Evolutionary conservation across 352 stramenopile genomes (phyloP).

Genomic region (Blastocystis hominis): DNA sequence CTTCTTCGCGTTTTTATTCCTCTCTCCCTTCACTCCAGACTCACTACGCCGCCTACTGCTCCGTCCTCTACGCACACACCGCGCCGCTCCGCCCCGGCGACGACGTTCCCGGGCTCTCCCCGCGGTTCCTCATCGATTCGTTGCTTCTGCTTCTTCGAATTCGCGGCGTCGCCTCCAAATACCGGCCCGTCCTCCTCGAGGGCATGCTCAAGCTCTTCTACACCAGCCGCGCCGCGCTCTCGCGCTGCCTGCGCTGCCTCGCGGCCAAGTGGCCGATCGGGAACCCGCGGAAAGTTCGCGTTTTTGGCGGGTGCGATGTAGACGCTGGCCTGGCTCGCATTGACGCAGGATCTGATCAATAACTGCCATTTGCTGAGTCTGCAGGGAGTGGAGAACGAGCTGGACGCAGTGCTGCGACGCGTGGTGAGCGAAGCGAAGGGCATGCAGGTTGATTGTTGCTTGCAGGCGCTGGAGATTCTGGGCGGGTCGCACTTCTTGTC

Average conservation of each 20-base stretch:
- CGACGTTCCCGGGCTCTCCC: not conserved
- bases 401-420: not conserved
- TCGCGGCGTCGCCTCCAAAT: slow-evolving; percentile 1
- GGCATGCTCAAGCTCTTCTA: slow-evolving; percentile 40
- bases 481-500: not conserved
- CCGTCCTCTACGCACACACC: not conserved
- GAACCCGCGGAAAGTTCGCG: not conserved
- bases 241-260: not conserved
- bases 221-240: not conserved
- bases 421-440: not conserved
- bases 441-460: not conserved
- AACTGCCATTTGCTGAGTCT: not conserved
- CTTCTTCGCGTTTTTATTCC: not conserved
- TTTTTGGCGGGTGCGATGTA: not conserved
- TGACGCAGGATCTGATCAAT: not conserved
- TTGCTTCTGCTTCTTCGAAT: not conserved
- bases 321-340: not conserved
- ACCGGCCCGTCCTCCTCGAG: slow-evolving; percentile 4
- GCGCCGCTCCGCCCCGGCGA: not conserved
- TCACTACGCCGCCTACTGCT: slow-evolving; percentile 1
- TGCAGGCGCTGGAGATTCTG: not conserved
- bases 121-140: not conserved
- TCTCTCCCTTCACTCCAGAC: not conserved
- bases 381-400: not conserved
- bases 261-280: slow-evolving; percentile 5